Conservation (phyloP, 371 early-diverging fungal genomes). For the Mucor lusitanicus region DNA sequence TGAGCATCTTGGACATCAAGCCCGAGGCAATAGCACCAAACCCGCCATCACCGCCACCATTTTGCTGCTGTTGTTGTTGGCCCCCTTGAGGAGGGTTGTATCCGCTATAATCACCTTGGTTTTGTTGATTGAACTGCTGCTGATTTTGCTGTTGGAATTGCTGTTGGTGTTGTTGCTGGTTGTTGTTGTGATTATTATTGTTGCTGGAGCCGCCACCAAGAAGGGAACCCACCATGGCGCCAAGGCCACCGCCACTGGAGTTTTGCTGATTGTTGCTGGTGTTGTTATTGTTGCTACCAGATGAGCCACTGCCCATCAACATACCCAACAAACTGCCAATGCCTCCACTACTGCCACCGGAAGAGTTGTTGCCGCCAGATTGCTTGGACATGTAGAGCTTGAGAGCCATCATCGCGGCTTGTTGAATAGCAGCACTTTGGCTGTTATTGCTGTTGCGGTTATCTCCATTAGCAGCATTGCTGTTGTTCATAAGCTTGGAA, state of each 20-base stretch:
- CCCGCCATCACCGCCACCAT: background rate
- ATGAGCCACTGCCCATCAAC: conserved; percentile 26
- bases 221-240: conserved; percentile 35
- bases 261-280: conserved; percentile 11
- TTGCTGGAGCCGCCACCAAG: conserved; percentile 23
- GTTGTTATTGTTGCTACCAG: conserved; percentile 14
- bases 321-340: conserved; percentile 31
- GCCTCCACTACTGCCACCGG: conserved; percentile 22
- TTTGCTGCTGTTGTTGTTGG: conserved; percentile 10
- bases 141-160: background rate
- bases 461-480: conserved; percentile 11
- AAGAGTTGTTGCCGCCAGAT: conserved; percentile 19
- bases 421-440: conserved; percentile 44
- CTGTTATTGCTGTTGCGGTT: background rate
- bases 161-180: background rate
- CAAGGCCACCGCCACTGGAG: conserved; percentile 22
- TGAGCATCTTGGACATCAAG: conserved; percentile 17
- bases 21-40: conserved; percentile 15
- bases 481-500: conserved; percentile 45
- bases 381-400: conserved; percentile 53
- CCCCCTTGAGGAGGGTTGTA: conserved; percentile 6
- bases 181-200: conserved; percentile 6
- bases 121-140: background rate
- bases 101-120: background rate
- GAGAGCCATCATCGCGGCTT: conserved; percentile 53